These are phyloP conservation scores for Talaromyces sp. DNA, from an alignment of 2,329 filamentous ascomycete species.

Conservation along the genomic window DNA sequence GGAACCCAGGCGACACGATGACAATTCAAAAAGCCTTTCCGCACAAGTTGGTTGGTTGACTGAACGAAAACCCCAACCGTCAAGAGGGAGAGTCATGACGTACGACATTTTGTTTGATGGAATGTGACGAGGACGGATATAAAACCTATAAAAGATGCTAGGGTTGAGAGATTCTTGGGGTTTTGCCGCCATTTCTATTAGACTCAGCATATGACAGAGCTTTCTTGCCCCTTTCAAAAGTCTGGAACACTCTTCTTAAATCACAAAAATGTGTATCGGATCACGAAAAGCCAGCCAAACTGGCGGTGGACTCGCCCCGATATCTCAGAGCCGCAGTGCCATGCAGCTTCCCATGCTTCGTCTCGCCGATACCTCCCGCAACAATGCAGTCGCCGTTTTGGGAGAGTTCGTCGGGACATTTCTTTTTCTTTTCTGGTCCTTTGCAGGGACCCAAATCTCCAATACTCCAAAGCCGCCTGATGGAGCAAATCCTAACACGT, in stretches of 20 bases:
- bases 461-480: conserved; percentile 30
- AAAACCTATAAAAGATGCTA: not conserved
- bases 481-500: conserved; percentile 29
- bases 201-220: not conserved
- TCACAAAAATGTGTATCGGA: not conserved
- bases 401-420: conserved; percentile 52
- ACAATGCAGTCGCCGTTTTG: conserved; percentile 43
- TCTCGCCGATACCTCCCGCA: conserved; percentile 31
- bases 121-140: not conserved
- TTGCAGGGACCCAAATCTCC: conserved; percentile 43
- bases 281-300: not conserved
- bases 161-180: not conserved
- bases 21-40: not conserved
- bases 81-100: not conserved
- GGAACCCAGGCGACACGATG: not conserved
- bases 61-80: not conserved
- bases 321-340: conserved; percentile 15
- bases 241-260: not conserved
- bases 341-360: conserved; percentile 30
- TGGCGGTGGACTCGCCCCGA: not conserved
- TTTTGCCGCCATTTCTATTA: not conserved
- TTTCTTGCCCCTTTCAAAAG: not conserved
- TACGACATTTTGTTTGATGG: not conserved
- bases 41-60: not conserved
- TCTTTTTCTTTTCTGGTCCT: conserved; percentile 46